Evolutionary conservation across 805 yeast genomes (phyloP).

Genomic region (Starmerella floris): DNA sequence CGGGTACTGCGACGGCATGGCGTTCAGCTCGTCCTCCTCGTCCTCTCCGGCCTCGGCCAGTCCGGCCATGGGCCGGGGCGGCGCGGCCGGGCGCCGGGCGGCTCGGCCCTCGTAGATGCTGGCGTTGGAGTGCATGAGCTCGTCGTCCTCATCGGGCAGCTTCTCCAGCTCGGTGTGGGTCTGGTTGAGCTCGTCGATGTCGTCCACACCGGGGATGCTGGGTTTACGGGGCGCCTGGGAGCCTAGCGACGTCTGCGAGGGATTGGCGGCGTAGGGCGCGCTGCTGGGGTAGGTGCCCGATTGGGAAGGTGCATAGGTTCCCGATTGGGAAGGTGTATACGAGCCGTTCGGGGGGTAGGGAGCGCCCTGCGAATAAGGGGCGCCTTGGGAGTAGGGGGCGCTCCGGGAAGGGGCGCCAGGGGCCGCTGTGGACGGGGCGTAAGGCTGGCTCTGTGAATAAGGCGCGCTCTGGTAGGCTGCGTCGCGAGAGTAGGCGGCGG

Average conservation of each 20-base stretch:
- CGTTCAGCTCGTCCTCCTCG: conserved; percentile 18
- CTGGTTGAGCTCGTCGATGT: conserved; percentile 24
- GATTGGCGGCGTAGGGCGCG: not conserved
- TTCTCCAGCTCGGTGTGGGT: conserved; percentile 20
- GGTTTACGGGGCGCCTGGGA: conserved; percentile 3
- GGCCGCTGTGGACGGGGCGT: too few relatives aligned
- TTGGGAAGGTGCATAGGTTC: too few relatives aligned
- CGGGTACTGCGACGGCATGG: conserved; percentile 14
- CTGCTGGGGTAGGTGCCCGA: too few relatives aligned
- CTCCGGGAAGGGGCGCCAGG: too few relatives aligned
- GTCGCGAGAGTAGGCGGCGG: too few relatives aligned
- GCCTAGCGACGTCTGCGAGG: not conserved
- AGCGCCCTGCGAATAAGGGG: too few relatives aligned
- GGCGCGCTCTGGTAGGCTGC: too few relatives aligned
- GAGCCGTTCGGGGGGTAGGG: too few relatives aligned
- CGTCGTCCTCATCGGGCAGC: conserved; percentile 4
- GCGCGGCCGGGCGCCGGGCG: not conserved
- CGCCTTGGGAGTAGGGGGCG: too few relatives aligned
- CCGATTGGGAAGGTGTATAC: not conserved
- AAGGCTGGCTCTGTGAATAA: too few relatives aligned
- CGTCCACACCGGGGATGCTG: conserved; percentile 3
- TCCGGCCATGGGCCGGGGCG: not conserved
- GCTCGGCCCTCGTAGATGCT: not conserved
- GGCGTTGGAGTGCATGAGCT: conserved; percentile 4
- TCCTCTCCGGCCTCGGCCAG: not conserved